These are phyloP conservation scores for Annona squamosa DNA, from an alignment of 164 flowering plant genomes.

Conservation along the genomic window DNA sequence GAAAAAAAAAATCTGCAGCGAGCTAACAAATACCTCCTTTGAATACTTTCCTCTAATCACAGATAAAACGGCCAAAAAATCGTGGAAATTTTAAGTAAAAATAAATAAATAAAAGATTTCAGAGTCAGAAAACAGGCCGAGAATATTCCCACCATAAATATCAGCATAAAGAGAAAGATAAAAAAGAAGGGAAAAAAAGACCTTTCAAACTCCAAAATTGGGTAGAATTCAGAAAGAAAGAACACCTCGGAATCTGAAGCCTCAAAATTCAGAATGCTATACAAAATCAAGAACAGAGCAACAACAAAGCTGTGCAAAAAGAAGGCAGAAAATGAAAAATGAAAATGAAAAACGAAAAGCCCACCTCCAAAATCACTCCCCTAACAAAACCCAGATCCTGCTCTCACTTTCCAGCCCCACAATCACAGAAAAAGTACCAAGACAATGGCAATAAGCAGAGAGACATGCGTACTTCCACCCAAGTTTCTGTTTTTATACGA, in stretches of 20 bases:
- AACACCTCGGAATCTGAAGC: background rate
- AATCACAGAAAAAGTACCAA: background rate
- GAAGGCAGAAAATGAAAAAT: background rate
- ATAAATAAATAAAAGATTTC: no score
- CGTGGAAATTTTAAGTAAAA: no score
- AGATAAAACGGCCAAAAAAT: no score
- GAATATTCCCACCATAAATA: background rate
- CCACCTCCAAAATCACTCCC: conserved; percentile 3
- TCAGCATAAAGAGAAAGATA: background rate
- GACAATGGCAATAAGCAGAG: background rate
- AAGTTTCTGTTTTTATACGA: background rate
- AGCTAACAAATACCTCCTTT: no score
- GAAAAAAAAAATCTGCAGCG: no score
- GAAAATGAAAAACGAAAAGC: background rate
- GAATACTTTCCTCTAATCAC: no score
- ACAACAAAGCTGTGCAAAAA: background rate
- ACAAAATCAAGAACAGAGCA: no score
- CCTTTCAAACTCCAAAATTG: background rate
- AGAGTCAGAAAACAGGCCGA: no score
- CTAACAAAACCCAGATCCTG: background rate
- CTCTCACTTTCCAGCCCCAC: background rate
- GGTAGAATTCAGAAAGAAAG: background rate
- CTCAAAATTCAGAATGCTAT: background rate
- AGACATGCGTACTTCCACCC: background rate
- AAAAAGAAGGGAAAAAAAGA: no score